Percentiles rank a stretch among this genome's conserved stretches.
Conservation (phyloP, 495 filamentous ascomycete genomes). For the Penicillium atrosanguineum region DNA sequence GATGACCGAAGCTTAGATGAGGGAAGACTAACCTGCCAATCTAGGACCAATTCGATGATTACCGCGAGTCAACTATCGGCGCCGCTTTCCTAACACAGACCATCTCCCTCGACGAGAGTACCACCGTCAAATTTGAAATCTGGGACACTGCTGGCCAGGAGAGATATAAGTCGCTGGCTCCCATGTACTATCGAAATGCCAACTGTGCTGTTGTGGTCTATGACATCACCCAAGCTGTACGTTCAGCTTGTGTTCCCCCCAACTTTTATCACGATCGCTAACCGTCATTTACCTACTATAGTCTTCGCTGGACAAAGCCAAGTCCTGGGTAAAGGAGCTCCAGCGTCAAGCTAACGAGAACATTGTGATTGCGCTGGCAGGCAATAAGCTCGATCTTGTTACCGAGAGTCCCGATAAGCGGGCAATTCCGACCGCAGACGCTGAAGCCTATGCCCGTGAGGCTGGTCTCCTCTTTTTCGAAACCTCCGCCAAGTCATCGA, state of each 20-base stretch:
- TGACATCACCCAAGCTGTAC: slow-evolving; percentile 97
- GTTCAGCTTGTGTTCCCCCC: slow-evolving; percentile 21
- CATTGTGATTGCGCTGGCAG: slow-evolving; percentile 96
- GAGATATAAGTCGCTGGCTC: slow-evolving; percentile 94
- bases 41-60: slow-evolving; percentile 99
- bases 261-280: background rate
- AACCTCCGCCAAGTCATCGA: slow-evolving; percentile 93
- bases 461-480: slow-evolving; percentile 95
- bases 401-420: slow-evolving; percentile 88
- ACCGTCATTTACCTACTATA: slow-evolving; percentile 31
- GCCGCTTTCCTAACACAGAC: slow-evolving; percentile 98
- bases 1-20: background rate
- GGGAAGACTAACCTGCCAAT: slow-evolving; percentile 6
- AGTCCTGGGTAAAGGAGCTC: slow-evolving; percentile 98
- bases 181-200: slow-evolving; percentile 99
- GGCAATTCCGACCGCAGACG: slow-evolving; percentile 81
- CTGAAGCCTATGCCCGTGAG: slow-evolving; percentile 91
- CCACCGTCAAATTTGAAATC: slow-evolving; percentile 99
- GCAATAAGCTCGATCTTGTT: slow-evolving; percentile 96
- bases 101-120: slow-evolving; percentile 93
- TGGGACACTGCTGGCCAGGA: slow-evolving; percentile 99
- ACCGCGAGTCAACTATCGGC: slow-evolving; percentile 98
- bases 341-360: slow-evolving; percentile 99
- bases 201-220: slow-evolving; percentile 99
- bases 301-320: slow-evolving; percentile 97